Conservation (phyloP, 1,284 basidiomycete species). For the Rhizopogon parksii region DNA sequence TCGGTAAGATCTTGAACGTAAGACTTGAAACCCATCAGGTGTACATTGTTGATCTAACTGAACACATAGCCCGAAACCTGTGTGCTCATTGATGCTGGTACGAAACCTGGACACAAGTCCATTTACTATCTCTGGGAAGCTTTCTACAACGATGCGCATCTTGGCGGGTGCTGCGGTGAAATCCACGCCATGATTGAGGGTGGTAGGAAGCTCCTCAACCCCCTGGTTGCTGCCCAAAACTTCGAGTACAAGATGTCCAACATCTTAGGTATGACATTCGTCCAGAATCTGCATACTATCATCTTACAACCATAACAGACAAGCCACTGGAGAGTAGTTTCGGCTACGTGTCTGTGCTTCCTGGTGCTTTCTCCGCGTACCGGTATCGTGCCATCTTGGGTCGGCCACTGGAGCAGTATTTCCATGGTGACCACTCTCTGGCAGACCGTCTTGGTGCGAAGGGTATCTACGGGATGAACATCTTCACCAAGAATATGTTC, state of each 20-base stretch:
- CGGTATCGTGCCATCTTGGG: conserved; percentile 89
- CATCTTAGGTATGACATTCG: conserved; percentile 64
- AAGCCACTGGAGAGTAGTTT: conserved; percentile 94
- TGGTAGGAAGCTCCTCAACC: conserved; percentile 89
- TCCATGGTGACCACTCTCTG: conserved; percentile 95
- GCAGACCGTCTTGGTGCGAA: conserved; percentile 90
- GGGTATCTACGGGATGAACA: conserved; percentile 96
- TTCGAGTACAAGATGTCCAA: conserved; percentile 99
- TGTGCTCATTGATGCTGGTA: conserved; percentile 90
- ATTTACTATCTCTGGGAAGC: conserved; percentile 98
- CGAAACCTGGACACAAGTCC: conserved; percentile 93
- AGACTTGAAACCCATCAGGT: conserved; percentile 22
- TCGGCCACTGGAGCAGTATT: conserved; percentile 92
- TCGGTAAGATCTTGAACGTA: conserved; percentile 77
- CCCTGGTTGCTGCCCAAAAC: conserved; percentile 91
- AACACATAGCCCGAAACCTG: conserved; percentile 73
- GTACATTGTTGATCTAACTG: conserved; percentile 1
- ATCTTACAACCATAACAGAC: conserved; percentile 37
- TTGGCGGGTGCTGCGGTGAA: conserved; percentile 85
- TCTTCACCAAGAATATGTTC: conserved; percentile 96
- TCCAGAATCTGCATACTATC: neutral
- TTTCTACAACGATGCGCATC: conserved; percentile 69
- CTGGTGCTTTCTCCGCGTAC: conserved; percentile 96
- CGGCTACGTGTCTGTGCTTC: conserved; percentile 92
- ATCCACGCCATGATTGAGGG: conserved; percentile 93